These are phyloP conservation scores for Cryphonectria naterciae DNA, from an alignment of 2,329 filamentous ascomycete genomes.

Conservation along the genomic window DNA sequence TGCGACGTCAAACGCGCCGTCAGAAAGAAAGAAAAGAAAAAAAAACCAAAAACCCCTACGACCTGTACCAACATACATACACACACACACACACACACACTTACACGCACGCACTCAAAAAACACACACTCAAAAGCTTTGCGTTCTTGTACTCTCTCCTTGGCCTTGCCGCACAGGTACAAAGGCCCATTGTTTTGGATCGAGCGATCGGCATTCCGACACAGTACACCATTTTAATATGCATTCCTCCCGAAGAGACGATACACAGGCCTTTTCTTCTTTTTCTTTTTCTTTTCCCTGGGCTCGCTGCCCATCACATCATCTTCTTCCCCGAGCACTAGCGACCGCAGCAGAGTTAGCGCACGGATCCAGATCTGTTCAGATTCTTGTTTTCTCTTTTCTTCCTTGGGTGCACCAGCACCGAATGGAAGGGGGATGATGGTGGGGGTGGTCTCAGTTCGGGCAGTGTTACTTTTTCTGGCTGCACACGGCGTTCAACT, in stretches of 20 bases:
- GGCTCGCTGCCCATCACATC: constrained; percentile 37
- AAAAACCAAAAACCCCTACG: too few species aligned
- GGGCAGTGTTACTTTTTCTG: constrained; percentile 36
- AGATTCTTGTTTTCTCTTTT: background rate
- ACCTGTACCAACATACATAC: constrained; percentile 25
- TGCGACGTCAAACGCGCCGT: constrained; percentile 23
- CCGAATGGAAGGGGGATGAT: constrained; percentile 15
- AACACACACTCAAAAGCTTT: background rate
- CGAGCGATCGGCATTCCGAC: constrained; percentile 34
- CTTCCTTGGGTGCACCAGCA: constrained; percentile 6
- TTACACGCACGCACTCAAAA: too few species aligned
- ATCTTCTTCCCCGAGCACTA: constrained; percentile 19
- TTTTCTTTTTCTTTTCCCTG: constrained; percentile 22
- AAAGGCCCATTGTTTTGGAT: constrained; percentile 26
- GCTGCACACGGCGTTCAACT: constrained; percentile 43
- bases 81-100: background rate
- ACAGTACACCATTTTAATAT: constrained; percentile 40
- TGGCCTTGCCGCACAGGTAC: constrained; percentile 12
- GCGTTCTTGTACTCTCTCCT: constrained; percentile 15
- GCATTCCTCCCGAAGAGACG: constrained; percentile 34
- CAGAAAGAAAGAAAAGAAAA: constrained; percentile 7
- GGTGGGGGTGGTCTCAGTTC: constrained; percentile 23
- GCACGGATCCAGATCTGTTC: constrained; percentile 12
- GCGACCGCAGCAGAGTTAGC: constrained; percentile 29
- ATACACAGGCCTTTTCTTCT: constrained; percentile 31